A percentile compares a stretch with the other conserved stretches of the same genome.
These are phyloP conservation scores for Phyllosticta ampelicida DNA, from an alignment of 2,329 filamentous ascomycete species.

Conservation along the genomic window DNA sequence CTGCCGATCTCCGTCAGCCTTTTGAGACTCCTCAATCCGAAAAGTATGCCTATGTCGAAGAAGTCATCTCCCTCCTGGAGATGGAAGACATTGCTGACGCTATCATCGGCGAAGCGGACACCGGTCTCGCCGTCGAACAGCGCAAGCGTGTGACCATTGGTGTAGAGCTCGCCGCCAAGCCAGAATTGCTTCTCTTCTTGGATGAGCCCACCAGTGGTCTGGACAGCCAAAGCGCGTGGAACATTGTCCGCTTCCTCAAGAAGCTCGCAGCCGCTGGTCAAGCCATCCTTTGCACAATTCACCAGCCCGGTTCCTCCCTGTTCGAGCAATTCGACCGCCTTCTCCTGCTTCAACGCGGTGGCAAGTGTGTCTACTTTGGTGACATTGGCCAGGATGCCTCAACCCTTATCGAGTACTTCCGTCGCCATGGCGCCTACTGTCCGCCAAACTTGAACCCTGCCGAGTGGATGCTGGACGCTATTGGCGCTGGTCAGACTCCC, in stretches of 20 bases:
- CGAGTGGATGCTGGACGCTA: slow-evolving; percentile 79
- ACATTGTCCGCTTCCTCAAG: slow-evolving; percentile 67
- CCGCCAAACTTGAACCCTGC: slow-evolving; percentile 45
- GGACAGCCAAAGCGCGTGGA: slow-evolving; percentile 61
- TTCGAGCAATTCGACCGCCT: slow-evolving; percentile 85
- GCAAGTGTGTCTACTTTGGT: slow-evolving; percentile 76
- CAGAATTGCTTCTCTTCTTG: slow-evolving; percentile 63
- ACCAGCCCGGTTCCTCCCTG: slow-evolving; percentile 75
- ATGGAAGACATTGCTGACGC: slow-evolving; percentile 57
- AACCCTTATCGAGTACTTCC: slow-evolving; percentile 51
- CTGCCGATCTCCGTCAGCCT: slow-evolving; percentile 52
- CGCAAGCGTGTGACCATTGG: slow-evolving; percentile 56
- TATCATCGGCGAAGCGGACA: slow-evolving; percentile 50
- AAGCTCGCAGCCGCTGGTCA: slow-evolving; percentile 72
- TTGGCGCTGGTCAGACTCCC: slow-evolving; percentile 62
- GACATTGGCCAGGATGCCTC: slow-evolving; percentile 68
- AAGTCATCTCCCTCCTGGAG: slow-evolving; percentile 53
- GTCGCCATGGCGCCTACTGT: slow-evolving; percentile 46
- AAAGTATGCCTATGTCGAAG: slow-evolving; percentile 56
- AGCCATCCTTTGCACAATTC: slow-evolving; percentile 82
- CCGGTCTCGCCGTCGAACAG: slow-evolving; percentile 54
- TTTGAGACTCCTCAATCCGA: slow-evolving; percentile 46
- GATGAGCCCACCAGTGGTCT: slow-evolving; percentile 71
- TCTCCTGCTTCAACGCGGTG: slow-evolving; percentile 65
- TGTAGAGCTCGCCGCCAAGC: slow-evolving; percentile 52